Percentiles rank a stretch among this genome's conserved stretches.
phyloP scores from a whole-genome alignment of 805 yeast species.

The Lipomyces anomalus region DNA sequence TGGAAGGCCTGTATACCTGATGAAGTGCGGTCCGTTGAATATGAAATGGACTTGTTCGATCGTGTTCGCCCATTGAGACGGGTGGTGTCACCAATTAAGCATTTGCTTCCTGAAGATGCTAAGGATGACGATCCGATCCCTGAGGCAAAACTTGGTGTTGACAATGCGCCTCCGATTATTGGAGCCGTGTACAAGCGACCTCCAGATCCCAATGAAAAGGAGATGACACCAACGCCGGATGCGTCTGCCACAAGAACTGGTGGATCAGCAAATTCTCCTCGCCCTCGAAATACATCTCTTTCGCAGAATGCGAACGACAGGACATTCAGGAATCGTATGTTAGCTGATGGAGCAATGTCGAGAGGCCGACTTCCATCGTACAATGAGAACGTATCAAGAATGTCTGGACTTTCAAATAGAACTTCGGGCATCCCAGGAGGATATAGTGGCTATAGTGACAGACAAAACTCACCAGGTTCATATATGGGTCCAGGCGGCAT shows the following conservation, averaged over 20 bases:
- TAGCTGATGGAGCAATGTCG: too few species aligned
- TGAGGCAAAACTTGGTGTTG: constrained; percentile 71
- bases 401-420: too few species aligned
- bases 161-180: constrained; percentile 87
- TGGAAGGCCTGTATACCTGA: constrained; percentile 99
- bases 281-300: constrained; percentile 6
- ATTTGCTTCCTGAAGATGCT: constrained; percentile 70
- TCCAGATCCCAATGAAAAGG: constrained; percentile 70
- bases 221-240: constrained; percentile 45
- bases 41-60: constrained; percentile 55
- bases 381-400: too few species aligned
- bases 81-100: constrained; percentile 78
- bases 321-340: too few species aligned
- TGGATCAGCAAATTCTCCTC: constrained; percentile 22
- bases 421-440: too few species aligned
- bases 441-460: too few species aligned
- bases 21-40: constrained; percentile 71
- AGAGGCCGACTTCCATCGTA: too few species aligned
- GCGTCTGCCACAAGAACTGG: constrained; percentile 14
- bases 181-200: constrained; percentile 86
- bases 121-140: constrained; percentile 69
- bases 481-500: too few species aligned
- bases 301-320: constrained; percentile 1
- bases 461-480: too few species aligned
- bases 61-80: constrained; percentile 67